Percentiles rank a stretch among this genome's conserved stretches.
Conservation (phyloP, 2,329 filamentous ascomycete genomes). For the Trichoderma oligosporum region DNA sequence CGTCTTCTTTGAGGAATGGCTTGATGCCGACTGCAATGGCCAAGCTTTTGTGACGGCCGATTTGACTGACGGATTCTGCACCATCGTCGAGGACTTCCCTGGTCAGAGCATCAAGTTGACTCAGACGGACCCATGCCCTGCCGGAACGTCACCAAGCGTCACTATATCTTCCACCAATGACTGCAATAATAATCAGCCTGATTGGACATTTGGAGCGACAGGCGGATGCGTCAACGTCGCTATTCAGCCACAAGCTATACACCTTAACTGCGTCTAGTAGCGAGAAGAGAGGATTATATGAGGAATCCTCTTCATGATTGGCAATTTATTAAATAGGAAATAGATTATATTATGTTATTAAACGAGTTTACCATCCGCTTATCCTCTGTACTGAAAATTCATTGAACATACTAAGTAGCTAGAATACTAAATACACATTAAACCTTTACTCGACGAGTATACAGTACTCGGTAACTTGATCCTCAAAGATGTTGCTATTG, state of each 20-base stretch:
- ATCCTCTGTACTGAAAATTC: no score
- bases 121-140: conserved; percentile 1
- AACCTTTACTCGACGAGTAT: no score
- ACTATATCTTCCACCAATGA: background rate
- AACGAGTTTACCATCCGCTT: no score
- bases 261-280: background rate
- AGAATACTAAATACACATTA: no score
- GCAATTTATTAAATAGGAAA: no score
- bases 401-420: no score
- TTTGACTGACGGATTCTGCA: conserved; percentile 3
- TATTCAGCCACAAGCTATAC: background rate
- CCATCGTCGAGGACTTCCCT: background rate
- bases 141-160: background rate
- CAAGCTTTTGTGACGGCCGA: background rate
- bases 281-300: no score
- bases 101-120: conserved; percentile 4
- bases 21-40: background rate
- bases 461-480: no score
- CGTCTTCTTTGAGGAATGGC: conserved; percentile 1
- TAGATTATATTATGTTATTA: no score
- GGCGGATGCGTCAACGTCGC: background rate
- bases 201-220: background rate
- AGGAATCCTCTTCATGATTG: no score
- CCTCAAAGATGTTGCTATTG: no score
- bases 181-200: background rate